These are phyloP conservation scores for Tuber microsphaerosporum DNA, from an alignment of 495 filamentous ascomycete species.

Conservation along the genomic window DNA sequence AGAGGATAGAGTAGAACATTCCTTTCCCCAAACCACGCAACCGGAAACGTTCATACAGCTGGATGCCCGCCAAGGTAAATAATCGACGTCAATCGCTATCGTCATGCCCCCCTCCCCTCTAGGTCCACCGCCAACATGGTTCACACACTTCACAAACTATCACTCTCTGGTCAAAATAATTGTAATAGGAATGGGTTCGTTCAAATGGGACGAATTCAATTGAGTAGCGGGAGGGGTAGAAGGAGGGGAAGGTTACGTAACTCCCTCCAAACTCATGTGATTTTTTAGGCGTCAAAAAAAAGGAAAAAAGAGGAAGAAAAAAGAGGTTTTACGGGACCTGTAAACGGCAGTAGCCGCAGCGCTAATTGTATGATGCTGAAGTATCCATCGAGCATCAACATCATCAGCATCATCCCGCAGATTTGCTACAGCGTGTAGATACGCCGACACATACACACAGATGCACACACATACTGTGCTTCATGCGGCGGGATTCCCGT, in stretches of 20 bases:
- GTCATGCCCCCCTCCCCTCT: not conserved
- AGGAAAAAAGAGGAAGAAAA: not conserved
- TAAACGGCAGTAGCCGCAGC: not conserved
- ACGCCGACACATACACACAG: not conserved
- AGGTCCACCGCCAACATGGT: not conserved
- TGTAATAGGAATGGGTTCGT: not conserved
- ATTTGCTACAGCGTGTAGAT: not conserved
- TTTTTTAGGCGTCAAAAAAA: not conserved
- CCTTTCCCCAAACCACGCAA: not conserved
- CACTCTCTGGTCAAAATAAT: not conserved
- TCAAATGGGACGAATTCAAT: not conserved
- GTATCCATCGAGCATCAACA: not conserved
- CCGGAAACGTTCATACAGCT: not conserved
- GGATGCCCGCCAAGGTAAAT: not conserved
- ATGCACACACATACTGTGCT: not conserved
- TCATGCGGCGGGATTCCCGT: not conserved
- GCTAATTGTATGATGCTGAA: not conserved
- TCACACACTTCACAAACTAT: not conserved
- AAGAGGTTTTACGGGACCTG: not conserved
- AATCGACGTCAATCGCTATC: not conserved
- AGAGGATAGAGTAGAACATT: not conserved
- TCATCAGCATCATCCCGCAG: conserved; percentile 3
- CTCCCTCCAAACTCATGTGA: not conserved
- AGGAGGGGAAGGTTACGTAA: not conserved
- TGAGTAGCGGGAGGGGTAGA: not conserved